These are phyloP conservation scores for Hortaea werneckii DNA, from an alignment of 2,329 filamentous ascomycete species.

Conservation along the genomic window DNA sequence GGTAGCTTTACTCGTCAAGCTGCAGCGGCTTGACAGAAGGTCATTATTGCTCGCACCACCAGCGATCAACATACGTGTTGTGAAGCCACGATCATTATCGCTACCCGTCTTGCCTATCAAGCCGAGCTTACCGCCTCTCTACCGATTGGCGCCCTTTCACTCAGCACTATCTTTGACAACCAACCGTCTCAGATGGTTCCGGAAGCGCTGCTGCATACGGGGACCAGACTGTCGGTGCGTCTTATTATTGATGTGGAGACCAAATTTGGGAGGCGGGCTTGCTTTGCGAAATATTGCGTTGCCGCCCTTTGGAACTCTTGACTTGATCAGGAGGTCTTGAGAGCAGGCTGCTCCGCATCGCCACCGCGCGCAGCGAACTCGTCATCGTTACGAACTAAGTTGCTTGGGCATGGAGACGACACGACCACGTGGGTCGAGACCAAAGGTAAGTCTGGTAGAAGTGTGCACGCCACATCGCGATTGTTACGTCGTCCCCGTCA, in stretches of 20 bases:
- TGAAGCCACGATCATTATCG: not conserved
- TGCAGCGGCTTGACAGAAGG: too few relatives aligned
- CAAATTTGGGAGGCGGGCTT: not conserved
- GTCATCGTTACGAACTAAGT: not conserved
- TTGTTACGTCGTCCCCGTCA: not conserved
- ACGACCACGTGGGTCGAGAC: too few relatives aligned
- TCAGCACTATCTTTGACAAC: not conserved
- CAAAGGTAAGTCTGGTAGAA: not conserved
- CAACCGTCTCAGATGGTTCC: not conserved
- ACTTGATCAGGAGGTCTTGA: not conserved
- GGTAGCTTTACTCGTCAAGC: too few relatives aligned
- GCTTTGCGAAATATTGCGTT: not conserved
- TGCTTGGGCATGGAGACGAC: too few relatives aligned
- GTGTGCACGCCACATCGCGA: not conserved
- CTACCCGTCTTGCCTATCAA: not conserved
- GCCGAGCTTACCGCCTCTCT: not conserved
- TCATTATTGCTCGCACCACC: too few relatives aligned
- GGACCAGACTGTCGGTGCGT: not conserved
- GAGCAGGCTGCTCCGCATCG: too few relatives aligned
- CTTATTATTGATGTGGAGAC: not conserved
- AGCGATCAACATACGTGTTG: too few relatives aligned
- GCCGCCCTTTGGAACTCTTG: not conserved
- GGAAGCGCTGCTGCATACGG: not conserved
- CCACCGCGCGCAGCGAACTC: not conserved
- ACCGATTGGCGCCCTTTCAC: not conserved